phyloP scores from a whole-genome alignment of 2,329 filamentous ascomycete genomes.

The Hirsutella rhossiliensis region DNA sequence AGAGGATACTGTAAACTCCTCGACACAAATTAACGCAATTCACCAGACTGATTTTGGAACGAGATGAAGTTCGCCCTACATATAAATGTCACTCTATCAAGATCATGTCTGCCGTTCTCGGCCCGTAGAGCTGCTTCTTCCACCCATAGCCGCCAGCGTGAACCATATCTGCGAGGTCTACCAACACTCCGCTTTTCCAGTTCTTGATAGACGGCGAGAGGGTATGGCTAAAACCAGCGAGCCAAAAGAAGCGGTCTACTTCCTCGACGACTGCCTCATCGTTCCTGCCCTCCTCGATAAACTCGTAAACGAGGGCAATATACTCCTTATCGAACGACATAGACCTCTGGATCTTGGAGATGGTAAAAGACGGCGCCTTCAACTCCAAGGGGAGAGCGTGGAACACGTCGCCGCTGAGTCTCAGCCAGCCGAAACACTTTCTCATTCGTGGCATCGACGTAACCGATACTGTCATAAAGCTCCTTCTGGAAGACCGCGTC shows the following conservation, averaged over 20 bases:
- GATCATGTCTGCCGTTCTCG: not conserved
- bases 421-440: not conserved
- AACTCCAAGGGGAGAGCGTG: not conserved
- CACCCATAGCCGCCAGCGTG: conserved; percentile 1
- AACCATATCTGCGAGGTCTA: conserved; percentile 1
- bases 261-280: not conserved
- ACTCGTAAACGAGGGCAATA: conserved; percentile 2
- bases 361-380: not conserved
- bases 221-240: conserved; percentile 1
- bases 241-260: conserved; percentile 1
- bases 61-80: too few species aligned
- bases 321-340: conserved; percentile 1
- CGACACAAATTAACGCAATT: too few species aligned
- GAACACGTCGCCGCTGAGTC: not conserved
- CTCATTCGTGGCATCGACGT: not conserved
- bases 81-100: not conserved
- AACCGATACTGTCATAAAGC: not conserved
- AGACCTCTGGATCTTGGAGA: not conserved
- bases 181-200: conserved; percentile 1
- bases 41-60: too few species aligned
- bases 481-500: not conserved
- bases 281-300: conserved; percentile 2
- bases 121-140: not conserved
- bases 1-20: too few species aligned
- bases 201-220: not conserved